These are phyloP conservation scores for Chytriomyces hyalinus DNA, from an alignment of 192 early-diverging fungal species.

Conservation along the genomic window DNA sequence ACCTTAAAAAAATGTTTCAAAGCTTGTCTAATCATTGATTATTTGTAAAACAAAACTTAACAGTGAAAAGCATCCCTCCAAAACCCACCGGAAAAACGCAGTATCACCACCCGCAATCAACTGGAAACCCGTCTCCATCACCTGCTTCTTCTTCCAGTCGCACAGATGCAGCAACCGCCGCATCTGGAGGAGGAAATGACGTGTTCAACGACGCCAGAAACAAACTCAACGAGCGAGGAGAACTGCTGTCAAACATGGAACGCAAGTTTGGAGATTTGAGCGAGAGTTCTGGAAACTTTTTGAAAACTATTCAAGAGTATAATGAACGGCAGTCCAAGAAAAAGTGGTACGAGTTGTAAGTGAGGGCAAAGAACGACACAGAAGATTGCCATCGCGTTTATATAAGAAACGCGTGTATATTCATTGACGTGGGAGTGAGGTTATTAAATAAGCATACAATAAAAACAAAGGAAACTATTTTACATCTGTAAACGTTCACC, in stretches of 20 bases:
- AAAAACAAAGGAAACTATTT: too few species aligned
- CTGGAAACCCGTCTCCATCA: not conserved
- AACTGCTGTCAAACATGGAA: constrained; percentile 61
- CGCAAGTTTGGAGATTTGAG: constrained; percentile 63
- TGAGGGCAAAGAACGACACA: not conserved
- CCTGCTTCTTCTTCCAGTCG: not conserved
- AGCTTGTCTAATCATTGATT: not conserved
- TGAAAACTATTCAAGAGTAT: constrained; percentile 60
- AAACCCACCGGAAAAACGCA: not conserved
- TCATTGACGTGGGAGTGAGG: too few species aligned
- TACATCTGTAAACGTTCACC: constrained; percentile 64
- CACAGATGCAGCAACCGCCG: not conserved
- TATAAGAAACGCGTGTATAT: too few species aligned
- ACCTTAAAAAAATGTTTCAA: not conserved
- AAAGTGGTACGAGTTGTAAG: constrained; percentile 70
- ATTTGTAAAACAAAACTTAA: not conserved
- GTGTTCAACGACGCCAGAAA: constrained; percentile 26
- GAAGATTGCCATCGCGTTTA: too few species aligned
- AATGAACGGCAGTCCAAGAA: constrained; percentile 68
- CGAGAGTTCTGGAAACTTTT: constrained; percentile 59
- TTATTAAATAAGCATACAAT: too few species aligned
- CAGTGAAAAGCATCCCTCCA: not conserved
- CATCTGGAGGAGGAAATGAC: not conserved
- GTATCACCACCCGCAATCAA: not conserved
- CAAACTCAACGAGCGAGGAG: constrained; percentile 71